Percentiles rank a stretch among this genome's conserved stretches.
Evolutionary conservation across 331 rosid species (phyloP).

Genomic region (Quercus phellos): DNA sequence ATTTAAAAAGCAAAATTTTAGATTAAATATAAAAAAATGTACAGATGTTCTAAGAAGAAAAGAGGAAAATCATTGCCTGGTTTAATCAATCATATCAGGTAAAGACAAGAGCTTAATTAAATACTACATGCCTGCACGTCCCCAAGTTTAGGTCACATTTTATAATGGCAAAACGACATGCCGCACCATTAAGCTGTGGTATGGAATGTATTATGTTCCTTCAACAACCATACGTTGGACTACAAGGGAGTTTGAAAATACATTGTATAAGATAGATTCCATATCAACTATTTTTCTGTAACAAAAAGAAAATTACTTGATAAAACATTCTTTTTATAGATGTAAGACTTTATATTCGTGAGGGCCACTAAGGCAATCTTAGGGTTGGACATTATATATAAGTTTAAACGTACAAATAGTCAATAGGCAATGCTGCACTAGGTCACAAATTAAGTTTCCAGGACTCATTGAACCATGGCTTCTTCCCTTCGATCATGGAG

Average conservation of each 20-base stretch:
- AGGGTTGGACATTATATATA: neutral
- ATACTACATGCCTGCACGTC: slow-evolving; percentile 4
- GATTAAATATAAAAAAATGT: neutral
- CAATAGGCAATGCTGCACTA: neutral
- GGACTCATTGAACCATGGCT: slow-evolving; percentile 33
- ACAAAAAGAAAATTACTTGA: neutral
- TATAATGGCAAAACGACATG: neutral
- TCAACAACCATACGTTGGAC: neutral
- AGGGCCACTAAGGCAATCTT: neutral
- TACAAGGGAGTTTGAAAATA: too few relatives aligned
- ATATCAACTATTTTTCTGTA: neutral
- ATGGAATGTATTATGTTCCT: neutral
- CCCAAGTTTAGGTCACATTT: neutral
- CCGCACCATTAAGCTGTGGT: neutral
- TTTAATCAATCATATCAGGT: neutral
- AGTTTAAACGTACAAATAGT: neutral
- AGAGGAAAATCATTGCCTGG: neutral
- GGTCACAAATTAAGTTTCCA: neutral
- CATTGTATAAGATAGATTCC: neutral
- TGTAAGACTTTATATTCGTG: neutral
- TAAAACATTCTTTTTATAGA: neutral
- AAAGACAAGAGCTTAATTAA: neutral
- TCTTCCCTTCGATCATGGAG: slow-evolving; percentile 27
- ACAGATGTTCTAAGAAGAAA: neutral
- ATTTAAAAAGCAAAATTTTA: too few relatives aligned